These are phyloP conservation scores for Phytophthora aleatoria DNA, from an alignment of 352 stramenopile species.

Conservation along the genomic window DNA sequence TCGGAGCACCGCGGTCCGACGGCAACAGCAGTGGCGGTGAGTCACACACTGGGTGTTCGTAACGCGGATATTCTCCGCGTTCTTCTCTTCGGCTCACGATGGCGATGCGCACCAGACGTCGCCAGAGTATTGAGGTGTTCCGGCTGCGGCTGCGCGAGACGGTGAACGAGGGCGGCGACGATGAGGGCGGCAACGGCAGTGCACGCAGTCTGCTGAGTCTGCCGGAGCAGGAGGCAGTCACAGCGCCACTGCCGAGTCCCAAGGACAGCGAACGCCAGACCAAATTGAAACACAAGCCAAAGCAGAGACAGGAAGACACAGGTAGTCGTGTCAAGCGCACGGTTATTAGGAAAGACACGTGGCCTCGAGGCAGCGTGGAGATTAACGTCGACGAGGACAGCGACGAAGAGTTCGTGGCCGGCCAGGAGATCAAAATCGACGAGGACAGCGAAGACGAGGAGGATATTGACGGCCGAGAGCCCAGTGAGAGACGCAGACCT, in stretches of 20 bases:
- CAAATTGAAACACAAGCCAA: neutral
- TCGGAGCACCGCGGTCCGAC: slow-evolving; percentile 5
- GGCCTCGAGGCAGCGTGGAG: slow-evolving; percentile 8
- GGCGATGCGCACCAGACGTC: slow-evolving; percentile 26
- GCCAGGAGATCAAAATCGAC: slow-evolving; percentile 29
- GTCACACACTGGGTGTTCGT: neutral
- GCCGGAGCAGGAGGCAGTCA: slow-evolving; percentile 20
- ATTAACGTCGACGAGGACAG: slow-evolving; percentile 29
- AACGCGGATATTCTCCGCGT: neutral
- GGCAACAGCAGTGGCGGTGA: slow-evolving; percentile 7
- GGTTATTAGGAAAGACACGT: slow-evolving; percentile 5
- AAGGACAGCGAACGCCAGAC: slow-evolving; percentile 3
- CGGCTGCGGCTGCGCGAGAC: slow-evolving; percentile 70
- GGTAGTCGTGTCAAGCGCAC: neutral
- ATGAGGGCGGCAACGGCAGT: slow-evolving; percentile 24
- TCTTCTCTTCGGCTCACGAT: slow-evolving; percentile 10
- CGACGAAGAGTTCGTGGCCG: slow-evolving; percentile 21
- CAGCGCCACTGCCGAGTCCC: neutral
- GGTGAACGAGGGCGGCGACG: slow-evolving; percentile 59
- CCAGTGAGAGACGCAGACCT: slow-evolving; percentile 21
- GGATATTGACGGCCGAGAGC: slow-evolving; percentile 37
- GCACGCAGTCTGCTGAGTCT: slow-evolving; percentile 28
- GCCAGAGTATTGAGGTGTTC: slow-evolving; percentile 69
- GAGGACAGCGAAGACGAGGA: slow-evolving; percentile 25
- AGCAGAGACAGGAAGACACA: slow-evolving; percentile 8